These are phyloP conservation scores for Cyanodermella asteris DNA, from an alignment of 2,329 filamentous ascomycete species.

Conservation along the genomic window DNA sequence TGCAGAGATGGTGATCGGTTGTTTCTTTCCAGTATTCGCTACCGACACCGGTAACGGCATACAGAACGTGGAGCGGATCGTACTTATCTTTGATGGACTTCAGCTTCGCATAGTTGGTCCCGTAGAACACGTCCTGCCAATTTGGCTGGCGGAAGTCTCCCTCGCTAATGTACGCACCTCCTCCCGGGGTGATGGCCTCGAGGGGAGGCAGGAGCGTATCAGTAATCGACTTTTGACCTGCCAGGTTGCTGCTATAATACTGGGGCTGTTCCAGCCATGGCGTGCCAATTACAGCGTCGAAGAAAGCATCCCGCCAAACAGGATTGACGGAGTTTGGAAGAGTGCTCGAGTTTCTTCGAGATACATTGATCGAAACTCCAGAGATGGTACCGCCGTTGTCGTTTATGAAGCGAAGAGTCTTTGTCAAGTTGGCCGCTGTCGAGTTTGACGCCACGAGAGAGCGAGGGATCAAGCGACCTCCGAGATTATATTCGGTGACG, in stretches of 20 bases:
- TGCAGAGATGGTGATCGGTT: too few species aligned
- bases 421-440: constrained; percentile 2
- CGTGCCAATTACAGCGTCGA: constrained; percentile 13
- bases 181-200: constrained; percentile 5
- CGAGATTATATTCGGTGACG: constrained; percentile 12
- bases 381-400: constrained; percentile 12
- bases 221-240: constrained; percentile 13
- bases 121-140: constrained; percentile 10
- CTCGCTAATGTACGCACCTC: constrained; percentile 11
- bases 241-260: constrained; percentile 15
- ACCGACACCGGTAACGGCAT: constrained; percentile 27
- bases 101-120: constrained; percentile 5
- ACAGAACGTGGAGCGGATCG: constrained; percentile 25
- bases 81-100: constrained; percentile 29
- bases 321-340: constrained; percentile 18
- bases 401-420: constrained; percentile 11
- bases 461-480: constrained; percentile 8
- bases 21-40: constrained; percentile 25
- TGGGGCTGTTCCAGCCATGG: constrained; percentile 6
- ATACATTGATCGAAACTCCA: constrained; percentile 15
- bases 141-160: constrained; percentile 9
- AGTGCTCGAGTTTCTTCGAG: constrained; percentile 5
- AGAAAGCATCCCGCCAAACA: constrained; percentile 18
- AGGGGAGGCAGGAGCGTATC: constrained; percentile 21
- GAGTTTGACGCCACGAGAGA: constrained; percentile 3